These are phyloP conservation scores for Polyplosphaeria fusca DNA, from an alignment of 495 filamentous ascomycete species.

Conservation along the genomic window DNA sequence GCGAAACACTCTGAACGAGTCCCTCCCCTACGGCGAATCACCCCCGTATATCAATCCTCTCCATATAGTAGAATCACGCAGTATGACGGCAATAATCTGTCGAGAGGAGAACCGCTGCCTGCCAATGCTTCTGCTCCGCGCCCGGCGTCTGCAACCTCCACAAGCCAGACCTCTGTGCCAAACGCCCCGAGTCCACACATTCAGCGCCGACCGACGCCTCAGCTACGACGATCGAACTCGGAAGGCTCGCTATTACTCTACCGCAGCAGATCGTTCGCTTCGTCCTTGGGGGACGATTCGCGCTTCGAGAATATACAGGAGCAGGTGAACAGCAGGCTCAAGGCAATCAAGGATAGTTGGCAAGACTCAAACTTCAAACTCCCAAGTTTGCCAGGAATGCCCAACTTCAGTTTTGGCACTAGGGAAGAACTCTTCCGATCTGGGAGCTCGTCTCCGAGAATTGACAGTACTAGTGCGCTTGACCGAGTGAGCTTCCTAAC, in stretches of 20 bases:
- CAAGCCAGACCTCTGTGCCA: neutral
- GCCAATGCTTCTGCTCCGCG: neutral
- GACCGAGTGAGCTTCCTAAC: slow-evolving; percentile 6
- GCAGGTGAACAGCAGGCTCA: slow-evolving; percentile 80
- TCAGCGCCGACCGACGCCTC: slow-evolving; percentile 1
- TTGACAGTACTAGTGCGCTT: slow-evolving; percentile 1
- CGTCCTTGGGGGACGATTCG: slow-evolving; percentile 83
- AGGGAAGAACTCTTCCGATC: slow-evolving; percentile 32
- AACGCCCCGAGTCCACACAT: neutral
- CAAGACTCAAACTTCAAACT: slow-evolving; percentile 74
- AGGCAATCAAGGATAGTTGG: slow-evolving; percentile 86
- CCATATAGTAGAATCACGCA: slow-evolving; percentile 8
- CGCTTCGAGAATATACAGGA: slow-evolving; percentile 74
- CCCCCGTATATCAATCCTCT: neutral
- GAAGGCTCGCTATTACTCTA: slow-evolving; percentile 65
- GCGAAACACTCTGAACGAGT: neutral
- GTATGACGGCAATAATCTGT: slow-evolving; percentile 10
- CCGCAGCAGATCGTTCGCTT: slow-evolving; percentile 64
- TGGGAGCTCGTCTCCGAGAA: slow-evolving; percentile 32
- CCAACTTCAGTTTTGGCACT: slow-evolving; percentile 42
- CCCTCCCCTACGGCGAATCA: neutral
- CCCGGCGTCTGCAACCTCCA: slow-evolving; percentile 6
- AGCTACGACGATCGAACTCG: slow-evolving; percentile 62
- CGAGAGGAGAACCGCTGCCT: neutral
- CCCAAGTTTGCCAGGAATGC: slow-evolving; percentile 52